These are phyloP conservation scores for Albugo laibachii DNA, from an alignment of 352 stramenopile species.

Conservation along the genomic window DNA sequence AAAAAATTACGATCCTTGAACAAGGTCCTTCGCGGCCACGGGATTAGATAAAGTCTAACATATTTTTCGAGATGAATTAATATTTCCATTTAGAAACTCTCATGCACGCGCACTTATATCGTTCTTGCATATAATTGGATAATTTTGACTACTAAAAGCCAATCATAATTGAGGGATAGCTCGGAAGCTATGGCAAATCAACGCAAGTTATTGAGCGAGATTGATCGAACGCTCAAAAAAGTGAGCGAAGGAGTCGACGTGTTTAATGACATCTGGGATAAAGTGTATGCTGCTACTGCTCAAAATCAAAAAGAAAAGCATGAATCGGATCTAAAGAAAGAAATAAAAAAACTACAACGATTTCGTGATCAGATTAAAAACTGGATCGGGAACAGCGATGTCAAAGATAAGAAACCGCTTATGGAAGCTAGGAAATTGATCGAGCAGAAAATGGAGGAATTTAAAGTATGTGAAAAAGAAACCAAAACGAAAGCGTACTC, in stretches of 20 bases:
- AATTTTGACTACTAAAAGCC: too few relatives aligned
- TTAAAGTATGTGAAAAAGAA: slow-evolving; percentile 99
- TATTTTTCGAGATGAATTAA: too few relatives aligned
- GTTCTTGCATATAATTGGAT: too few relatives aligned
- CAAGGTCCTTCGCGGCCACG: too few relatives aligned
- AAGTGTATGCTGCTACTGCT: slow-evolving; percentile 90
- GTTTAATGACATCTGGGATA: slow-evolving; percentile 99
- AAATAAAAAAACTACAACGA: slow-evolving; percentile 99
- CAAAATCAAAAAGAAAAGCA: slow-evolving; percentile 99
- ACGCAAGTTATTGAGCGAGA: slow-evolving; percentile 86
- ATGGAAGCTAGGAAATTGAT: slow-evolving; percentile 84
- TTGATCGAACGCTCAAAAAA: slow-evolving; percentile 99
- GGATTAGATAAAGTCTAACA: too few relatives aligned
- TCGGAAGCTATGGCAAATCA: slow-evolving; percentile 40
- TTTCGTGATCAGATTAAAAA: slow-evolving; percentile 98
- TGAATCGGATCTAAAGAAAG: slow-evolving; percentile 98
- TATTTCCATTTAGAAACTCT: too few relatives aligned
- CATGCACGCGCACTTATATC: too few relatives aligned
- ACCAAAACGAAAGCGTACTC: slow-evolving; percentile 99
- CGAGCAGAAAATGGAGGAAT: slow-evolving; percentile 99
- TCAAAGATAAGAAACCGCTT: slow-evolving; percentile 93
- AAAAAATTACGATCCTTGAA: too few relatives aligned
- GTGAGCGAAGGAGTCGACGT: slow-evolving; percentile 96
- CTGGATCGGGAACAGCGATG: slow-evolving; percentile 93
- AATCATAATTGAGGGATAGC: too few relatives aligned